Base-by-base conservation (phyloP, 2,329 filamentous ascomycete species). In the Fusarium chuoi region DNA sequence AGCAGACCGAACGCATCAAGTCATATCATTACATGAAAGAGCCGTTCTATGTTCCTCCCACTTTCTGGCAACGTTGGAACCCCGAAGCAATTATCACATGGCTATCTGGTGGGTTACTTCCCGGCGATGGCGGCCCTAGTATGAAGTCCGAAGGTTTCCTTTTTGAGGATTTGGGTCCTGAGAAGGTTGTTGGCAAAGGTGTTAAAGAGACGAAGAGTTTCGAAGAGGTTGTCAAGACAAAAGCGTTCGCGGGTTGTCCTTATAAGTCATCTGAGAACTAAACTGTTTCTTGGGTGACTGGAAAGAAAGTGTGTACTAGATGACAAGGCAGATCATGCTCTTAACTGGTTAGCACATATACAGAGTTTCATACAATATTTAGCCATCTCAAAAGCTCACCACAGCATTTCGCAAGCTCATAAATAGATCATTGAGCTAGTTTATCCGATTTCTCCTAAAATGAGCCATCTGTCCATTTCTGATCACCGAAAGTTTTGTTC, bases 41-140 rank as follows among this genome's bases (percentile, higher is more conserved):
- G 52, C 92, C 92, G 6, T 93, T 89, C 81, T 94, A 93, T 80
- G 84, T 89, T 30, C 85, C 87, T 68, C 85, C 86, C 35, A 92
- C 88, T 0, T 80, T 88, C 45, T 89, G 86, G 89, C 89, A 87
- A 76, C 88, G 89, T 66, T 94, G 88, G 90, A 89, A 89, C 5
- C 90, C 87, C 0, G 79, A 80, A 67, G 90, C 86, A 1, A 86
- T 86, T 85, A 65, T 89, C 8, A 79, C 83, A 26, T 79, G 86
- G 77, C 55, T 83, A 13, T 72, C 79, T 51, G 87, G 87, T 14
- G 86, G 84, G 3, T 82, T 82, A 36, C 69, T 89, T 4, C 87
- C 88, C 4, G 86, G 86, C 7, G 82, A 84, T 33, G 74, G 82
- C 3, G 80, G 80, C 10, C 62, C 62, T 15, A 75, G 77, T 41